Base-by-base conservation (phyloP, 345 rosid species). In the Xanthoceras sorbifolium region DNA sequence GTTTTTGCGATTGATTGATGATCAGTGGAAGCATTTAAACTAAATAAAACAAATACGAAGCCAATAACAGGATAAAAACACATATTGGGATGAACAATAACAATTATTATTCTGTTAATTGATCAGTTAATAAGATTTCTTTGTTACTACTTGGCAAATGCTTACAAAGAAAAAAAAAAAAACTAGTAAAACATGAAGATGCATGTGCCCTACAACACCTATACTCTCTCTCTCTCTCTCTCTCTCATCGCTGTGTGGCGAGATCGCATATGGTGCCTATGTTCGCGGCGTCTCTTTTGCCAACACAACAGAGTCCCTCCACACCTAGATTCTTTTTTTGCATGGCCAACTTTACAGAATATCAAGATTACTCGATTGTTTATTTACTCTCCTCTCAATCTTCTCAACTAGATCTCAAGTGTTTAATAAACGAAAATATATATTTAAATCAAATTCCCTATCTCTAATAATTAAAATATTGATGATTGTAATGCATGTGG, bases 231-330 rank as follows among this genome's bases (percentile, higher is more conserved):
- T 34, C 68, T 75, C 74, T 64, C 57, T 64, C 76, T 31, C 64
- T 28, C 18, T 76, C 73, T 44, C 36, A 17, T 55, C 10, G 54
- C 4, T 36, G 10, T 42, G 54, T 7, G 46, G 79, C 67, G 81
- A 82, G 89, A 85, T 84, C 84, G 82, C 87, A 85, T 79, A 74
- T 85, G 85, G 75, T 82, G 89, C 92, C 92, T 81, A 70, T 75
- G 84, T 85, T 84, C 69, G 87, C 90, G 92, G 89, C 92, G 90
- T 67, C 79, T 79, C 89, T 86, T 85, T 76, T 71, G 86, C 80
- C 85, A 82, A 79, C 74, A 65, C 76, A 59, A 18, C 75, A 64
- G 64, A 34, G 57, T 10, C 54, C n/a, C 46, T 10, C 44, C 25
- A 18, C 65, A 36, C 66, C 54, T 15, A 57, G 54, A 57, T 59